Evolutionary conservation across 2,329 filamentous ascomycete genomes (phyloP).

Genomic region (Diaporthe longicolla): DNA sequence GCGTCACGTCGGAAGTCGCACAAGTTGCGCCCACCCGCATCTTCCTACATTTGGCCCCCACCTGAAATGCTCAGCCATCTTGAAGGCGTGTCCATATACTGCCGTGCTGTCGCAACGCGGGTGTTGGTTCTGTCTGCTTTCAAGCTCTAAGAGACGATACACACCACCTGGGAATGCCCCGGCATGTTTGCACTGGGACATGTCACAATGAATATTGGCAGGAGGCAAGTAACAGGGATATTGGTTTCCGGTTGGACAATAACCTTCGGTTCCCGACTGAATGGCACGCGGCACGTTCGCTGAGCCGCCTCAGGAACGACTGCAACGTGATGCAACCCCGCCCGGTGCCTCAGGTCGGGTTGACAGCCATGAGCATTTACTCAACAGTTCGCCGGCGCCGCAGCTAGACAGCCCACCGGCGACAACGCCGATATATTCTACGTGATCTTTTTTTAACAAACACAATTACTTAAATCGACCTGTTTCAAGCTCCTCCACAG

Average conservation of each 20-base stretch:
- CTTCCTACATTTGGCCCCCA: constrained; percentile 3
- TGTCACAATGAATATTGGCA: too few species aligned
- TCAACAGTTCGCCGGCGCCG: neutral
- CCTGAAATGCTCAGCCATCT: constrained; percentile 6
- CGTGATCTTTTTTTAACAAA: too few species aligned
- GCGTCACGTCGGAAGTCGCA: constrained; percentile 29
- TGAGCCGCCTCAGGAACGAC: neutral
- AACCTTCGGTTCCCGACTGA: neutral
- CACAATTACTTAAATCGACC: too few species aligned
- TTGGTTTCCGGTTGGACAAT: neutral
- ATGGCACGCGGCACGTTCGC: neutral
- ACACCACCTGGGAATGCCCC: too few species aligned
- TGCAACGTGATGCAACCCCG: neutral
- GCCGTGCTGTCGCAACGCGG: neutral
- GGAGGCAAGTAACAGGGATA: neutral
- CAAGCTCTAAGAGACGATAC: too few species aligned
- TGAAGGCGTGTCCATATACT: neutral
- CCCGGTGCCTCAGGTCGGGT: neutral
- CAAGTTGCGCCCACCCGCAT: neutral
- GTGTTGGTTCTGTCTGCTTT: neutral
- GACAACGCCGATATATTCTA: too few species aligned
- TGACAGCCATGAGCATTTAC: neutral
- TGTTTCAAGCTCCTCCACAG: too few species aligned
- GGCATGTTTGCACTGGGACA: neutral
- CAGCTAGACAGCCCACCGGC: too few species aligned